Base-by-base conservation (phyloP, 208 protist genomes). In the Blechomonas ayalai region DNA sequence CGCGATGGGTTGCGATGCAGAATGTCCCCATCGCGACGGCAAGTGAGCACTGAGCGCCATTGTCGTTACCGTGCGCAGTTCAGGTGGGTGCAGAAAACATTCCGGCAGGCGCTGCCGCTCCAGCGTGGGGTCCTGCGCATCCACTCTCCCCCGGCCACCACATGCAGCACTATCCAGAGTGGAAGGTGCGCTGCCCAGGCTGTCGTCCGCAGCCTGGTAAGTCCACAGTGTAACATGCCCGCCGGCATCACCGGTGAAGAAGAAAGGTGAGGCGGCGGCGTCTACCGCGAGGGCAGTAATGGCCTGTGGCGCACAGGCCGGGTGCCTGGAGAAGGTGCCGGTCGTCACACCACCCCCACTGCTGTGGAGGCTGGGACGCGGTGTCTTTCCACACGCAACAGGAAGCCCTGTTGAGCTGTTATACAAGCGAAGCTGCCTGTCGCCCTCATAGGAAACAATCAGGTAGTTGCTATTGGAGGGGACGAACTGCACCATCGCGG, bases 381-480 rank as follows among this genome's bases (percentile, higher is more conserved):
- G n/a, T n/a, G n/a, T 27, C 34, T 16, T 52, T 59, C 6, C 32
- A n/a, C n/a, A 6, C 23, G 33, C 52, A 3, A 82, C 70, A 8
- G 69, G 69, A 28, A 81, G 57, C 20, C 73, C 78, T 1, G 78
- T 82, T 4, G 78, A 87, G 27, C 55, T 73, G 62, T 87, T 82
- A 57, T 77, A 82, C 10, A 87, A 48, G 12, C 59, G 51, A 20
- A 82, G 37, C 18, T 64, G 44, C n/a, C 45, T 54, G 32, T 64
- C 52, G 25, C 59, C 56, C n/a, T 58, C 40, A 40, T 61, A 72
- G 43, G 58, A 67, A 27, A 82, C 73, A 15, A 87, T 52, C 15
- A 81, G 36, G 43, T 80, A 87, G 50, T 87, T 87, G 59, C 82
- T 82, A 57, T 87, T 87, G 32, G 65, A 52, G 5, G 78, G 73